phyloP scores from a whole-genome alignment of 345 rosid genomes.

The Bruguiera sexangula region DNA sequence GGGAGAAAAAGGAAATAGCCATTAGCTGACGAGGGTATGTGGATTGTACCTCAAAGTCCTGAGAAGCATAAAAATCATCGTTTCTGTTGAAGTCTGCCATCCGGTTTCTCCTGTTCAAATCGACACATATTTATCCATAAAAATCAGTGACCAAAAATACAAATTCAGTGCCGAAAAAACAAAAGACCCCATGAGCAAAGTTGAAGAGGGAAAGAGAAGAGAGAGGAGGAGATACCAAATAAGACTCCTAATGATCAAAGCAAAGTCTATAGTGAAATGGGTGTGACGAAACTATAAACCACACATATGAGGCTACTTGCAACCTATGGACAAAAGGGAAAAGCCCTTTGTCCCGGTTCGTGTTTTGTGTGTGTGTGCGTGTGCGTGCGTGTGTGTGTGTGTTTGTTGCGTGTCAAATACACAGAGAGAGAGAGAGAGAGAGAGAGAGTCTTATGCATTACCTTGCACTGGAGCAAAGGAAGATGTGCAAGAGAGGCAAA shows the following conservation, averaged over 20 bases:
- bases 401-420: background rate
- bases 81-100: conserved; percentile 53
- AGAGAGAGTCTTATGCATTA: conserved; percentile 23
- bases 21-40: background rate
- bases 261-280: too few species aligned
- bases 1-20: background rate
- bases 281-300: too few species aligned
- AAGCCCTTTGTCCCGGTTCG: too few species aligned
- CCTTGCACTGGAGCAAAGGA: conserved; percentile 39
- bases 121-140: conserved; percentile 1
- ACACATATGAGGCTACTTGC: too few species aligned
- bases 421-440: background rate
- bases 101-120: conserved; percentile 14
- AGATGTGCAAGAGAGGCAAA: conserved; percentile 18
- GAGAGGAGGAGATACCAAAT: too few species aligned
- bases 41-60: conserved; percentile 36
- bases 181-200: background rate
- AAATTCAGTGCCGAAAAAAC: background rate
- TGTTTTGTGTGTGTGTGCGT: too few species aligned
- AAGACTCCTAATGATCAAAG: too few species aligned
- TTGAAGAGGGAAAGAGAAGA: too few species aligned
- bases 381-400: too few species aligned
- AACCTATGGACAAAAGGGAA: too few species aligned
- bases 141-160: background rate
- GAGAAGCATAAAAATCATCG: conserved; percentile 37